A percentile compares a stretch with the other conserved stretches of the same genome.
Conservation (phyloP, 2,329 filamentous ascomycete species). For the Fusarium denticulatum region DNA sequence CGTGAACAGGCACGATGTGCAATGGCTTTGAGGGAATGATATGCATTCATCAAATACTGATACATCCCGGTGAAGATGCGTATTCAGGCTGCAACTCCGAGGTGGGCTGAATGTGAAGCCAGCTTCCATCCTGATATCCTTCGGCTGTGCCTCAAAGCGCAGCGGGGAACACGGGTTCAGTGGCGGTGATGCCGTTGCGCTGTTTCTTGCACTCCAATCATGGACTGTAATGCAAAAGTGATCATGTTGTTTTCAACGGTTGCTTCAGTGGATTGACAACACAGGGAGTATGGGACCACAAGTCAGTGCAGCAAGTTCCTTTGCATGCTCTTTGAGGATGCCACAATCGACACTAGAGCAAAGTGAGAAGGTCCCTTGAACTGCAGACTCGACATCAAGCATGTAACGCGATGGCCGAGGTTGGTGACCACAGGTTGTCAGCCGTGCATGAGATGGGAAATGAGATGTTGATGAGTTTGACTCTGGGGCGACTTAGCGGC, state of each 20-base stretch:
- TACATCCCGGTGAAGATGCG: slow-evolving; percentile 10
- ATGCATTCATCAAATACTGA: slow-evolving; percentile 19
- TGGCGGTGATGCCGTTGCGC: slow-evolving; percentile 30
- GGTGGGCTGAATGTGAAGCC: slow-evolving; percentile 3
- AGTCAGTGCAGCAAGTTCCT: not conserved
- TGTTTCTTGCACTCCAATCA: slow-evolving; percentile 31
- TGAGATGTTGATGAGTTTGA: slow-evolving; percentile 37
- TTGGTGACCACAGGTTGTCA: slow-evolving; percentile 38
- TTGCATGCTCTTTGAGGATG: slow-evolving; percentile 1
- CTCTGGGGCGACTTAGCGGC: slow-evolving; percentile 21
- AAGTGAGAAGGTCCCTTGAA: slow-evolving; percentile 32
- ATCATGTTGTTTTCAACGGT: slow-evolving; percentile 6
- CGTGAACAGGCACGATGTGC: slow-evolving; percentile 15
- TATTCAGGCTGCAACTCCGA: slow-evolving; percentile 7
- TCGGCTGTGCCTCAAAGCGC: slow-evolving; percentile 41
- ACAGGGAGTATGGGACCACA: not conserved
- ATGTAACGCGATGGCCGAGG: slow-evolving; percentile 32
- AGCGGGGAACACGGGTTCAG: slow-evolving; percentile 16
- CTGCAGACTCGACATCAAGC: slow-evolving; percentile 26
- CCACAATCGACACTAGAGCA: slow-evolving; percentile 23
- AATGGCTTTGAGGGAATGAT: slow-evolving; percentile 23
- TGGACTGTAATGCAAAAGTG: not conserved
- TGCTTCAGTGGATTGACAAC: slow-evolving; percentile 5
- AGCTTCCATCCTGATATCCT: slow-evolving; percentile 34
- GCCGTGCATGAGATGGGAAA: slow-evolving; percentile 39